Percentiles rank a stretch among this genome's conserved stretches.
Evolutionary conservation across 305 asterid species (phyloP).

Genomic region (Fraxinus dipetala): DNA sequence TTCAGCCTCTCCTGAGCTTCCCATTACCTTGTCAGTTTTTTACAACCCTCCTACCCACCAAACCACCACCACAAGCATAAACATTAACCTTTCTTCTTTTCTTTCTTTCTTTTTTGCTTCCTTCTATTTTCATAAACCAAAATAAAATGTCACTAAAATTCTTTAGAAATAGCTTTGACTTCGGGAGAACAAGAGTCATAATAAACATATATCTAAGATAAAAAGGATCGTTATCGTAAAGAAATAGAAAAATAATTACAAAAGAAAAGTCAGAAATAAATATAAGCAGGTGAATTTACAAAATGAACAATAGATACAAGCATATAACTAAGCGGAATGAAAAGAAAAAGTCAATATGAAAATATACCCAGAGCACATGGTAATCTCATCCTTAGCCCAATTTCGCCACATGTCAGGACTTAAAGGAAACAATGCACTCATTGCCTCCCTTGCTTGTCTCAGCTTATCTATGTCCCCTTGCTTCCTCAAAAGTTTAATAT

Average conservation of each 20-base stretch:
- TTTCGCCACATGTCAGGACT: constrained; percentile 83
- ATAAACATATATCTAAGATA: background rate
- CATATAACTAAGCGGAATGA: background rate
- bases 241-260: background rate
- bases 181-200: background rate
- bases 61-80: background rate
- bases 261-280: background rate
- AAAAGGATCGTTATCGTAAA: background rate
- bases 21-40: background rate
- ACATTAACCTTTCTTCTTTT: background rate
- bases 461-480: constrained; percentile 77
- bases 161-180: background rate
- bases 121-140: background rate
- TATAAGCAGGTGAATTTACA: background rate
- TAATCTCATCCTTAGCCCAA: constrained; percentile 82
- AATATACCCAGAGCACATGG: constrained; percentile 58
- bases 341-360: background rate
- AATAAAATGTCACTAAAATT: background rate
- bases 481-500: constrained; percentile 71
- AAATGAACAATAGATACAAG: background rate
- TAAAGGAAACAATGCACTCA: constrained; percentile 77
- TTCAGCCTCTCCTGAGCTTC: background rate
- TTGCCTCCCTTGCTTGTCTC: constrained; percentile 80
- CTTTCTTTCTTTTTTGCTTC: background rate
- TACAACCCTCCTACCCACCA: background rate